Evolutionary conservation across 2,329 filamentous ascomycete genomes (phyloP), one percentile per base, ranked within the genome.

Genomic region (Fusarium longipes): DNA sequence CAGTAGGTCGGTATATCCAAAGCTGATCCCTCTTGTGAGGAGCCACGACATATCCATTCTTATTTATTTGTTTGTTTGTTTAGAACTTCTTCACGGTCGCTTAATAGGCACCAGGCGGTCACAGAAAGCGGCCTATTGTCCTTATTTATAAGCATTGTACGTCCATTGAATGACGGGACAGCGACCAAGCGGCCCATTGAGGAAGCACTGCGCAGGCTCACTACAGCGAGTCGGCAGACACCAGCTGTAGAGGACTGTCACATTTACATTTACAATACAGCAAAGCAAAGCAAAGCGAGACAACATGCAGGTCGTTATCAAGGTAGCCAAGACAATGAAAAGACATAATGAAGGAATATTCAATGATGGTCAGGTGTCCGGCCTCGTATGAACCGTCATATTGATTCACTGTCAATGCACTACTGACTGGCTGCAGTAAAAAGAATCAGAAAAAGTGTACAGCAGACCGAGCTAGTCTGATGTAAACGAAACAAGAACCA

Each of bases 11-110:
- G 22, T 17, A n/a, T n/a, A n/a, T 18, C 38, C 30, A 24, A 33
- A 14, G 5, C 27, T 20, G 22, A 38, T 47, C 29, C 20, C 49
- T 39, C 42, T 63, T 42, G 39, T 36, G 53, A 47, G 43, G 58
- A 45, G 55, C 52, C 68, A 61, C 65, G 40, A 60, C 70, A 70
- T 47, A 12, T 49, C 14, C 20, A 7, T n/a, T 49, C n/a, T 11
- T 49, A 36, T 49, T 49, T 49, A 25, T 49, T 49, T 49, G 51
- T 48, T 70, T 72, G 68, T 73, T 72, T 72, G 65, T 72, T 72
- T 72, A 48, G 67, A 65, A 69, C 54, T 62, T 58, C 54, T 58
- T 36, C 43, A 50, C 53, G 64, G 70, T 50, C 67, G 61, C 51
- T 62, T 33, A 55, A 58, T 33, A 56, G 60, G 44, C 67, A 61